A percentile compares a stretch with the other conserved stretches of the same genome.
phyloP scores from a whole-genome alignment of 768 basidiomycete species.

The Boletus rubescentipes region DNA sequence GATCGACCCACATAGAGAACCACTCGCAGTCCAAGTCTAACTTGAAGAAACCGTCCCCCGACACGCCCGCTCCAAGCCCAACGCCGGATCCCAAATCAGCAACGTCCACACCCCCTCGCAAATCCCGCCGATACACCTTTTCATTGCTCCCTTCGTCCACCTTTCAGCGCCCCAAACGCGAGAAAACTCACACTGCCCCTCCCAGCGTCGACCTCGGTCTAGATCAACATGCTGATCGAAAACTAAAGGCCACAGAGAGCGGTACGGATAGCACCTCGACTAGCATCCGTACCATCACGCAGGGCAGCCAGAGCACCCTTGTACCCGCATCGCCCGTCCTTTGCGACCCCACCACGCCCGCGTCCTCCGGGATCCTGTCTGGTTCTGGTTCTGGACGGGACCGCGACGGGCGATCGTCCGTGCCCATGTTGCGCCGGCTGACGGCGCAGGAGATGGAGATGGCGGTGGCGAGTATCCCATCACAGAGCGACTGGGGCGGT shows the following conservation, averaged over 20 bases:
- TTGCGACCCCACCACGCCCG: constrained; percentile 8
- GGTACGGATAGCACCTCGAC: constrained; percentile 22
- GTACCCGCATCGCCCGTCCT: background rate
- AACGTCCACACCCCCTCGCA: constrained; percentile 3
- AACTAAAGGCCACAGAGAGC: constrained; percentile 3
- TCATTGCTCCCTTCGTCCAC: constrained; percentile 22
- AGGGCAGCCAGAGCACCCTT: constrained; percentile 23
- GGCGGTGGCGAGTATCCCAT: background rate
- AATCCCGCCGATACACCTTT: constrained; percentile 24
- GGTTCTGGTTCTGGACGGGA: background rate
- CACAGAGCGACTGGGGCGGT: background rate
- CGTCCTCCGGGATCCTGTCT: constrained; percentile 6
- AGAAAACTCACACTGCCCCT: constrained; percentile 9
- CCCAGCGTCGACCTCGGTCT: background rate
- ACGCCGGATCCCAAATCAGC: background rate
- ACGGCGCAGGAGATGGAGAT: constrained; percentile 15
- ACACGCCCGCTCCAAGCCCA: background rate
- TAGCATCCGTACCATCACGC: constrained; percentile 20
- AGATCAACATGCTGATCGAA: background rate
- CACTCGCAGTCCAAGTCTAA: background rate
- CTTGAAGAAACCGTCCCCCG: background rate
- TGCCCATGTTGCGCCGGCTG: constrained; percentile 22
- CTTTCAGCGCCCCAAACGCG: constrained; percentile 21
- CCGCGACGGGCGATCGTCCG: background rate
- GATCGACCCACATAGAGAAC: background rate